Base-by-base conservation (phyloP, 805 yeast genomes). In the Sugiyamaella mastotermitis region DNA sequence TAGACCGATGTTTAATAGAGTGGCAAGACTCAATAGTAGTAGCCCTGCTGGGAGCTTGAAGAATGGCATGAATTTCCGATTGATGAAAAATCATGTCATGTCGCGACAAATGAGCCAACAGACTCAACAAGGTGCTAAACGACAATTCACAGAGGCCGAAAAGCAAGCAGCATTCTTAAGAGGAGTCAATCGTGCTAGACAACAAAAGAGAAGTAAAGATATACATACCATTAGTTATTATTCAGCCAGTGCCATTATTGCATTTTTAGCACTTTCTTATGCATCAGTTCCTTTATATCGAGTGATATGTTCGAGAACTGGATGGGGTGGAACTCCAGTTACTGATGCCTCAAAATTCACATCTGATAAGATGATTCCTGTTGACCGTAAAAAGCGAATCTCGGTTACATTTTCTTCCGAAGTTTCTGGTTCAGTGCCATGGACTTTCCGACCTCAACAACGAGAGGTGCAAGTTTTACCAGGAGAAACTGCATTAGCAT, bases 401-500 rank as follows among this genome's bases (percentile, higher is more conserved):
- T 68, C 83, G 47, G 75, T 92, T n/a, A 74, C 80, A 8, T 92
- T 92, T 57, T 85, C 96, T 7, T 83, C 95, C 27, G 97, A 87
- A 58, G 88, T 92, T 0, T 83, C 95, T 1, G 82, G 87, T 11
- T 72, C 83, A 31, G 66, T 92, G 46, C 97, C 97, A 8, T 92
- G 98, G 98, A 83, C 76, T 48, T 90, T 92, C 63, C 75, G 78
- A 14, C 98, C 98, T 9, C 90, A 86, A 60, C 98, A 92, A 57
- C 70, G 90, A 46, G 95, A 88, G 59, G 97, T 92, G 1, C 77
- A 78, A 50, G 82, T 92, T 16, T 78, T 86, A 7, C 98, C 98
- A 1, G 98, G 98, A 16, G 98, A 92, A 61, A 92, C 98, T 2
- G 98, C 98, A 0, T 66, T 92, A 43, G 97, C 95, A 0, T 92